Percentiles rank a stretch among this genome's conserved stretches.
Conservation (phyloP, 495 filamentous ascomycete species). For the Mytilinidion resinicola region DNA sequence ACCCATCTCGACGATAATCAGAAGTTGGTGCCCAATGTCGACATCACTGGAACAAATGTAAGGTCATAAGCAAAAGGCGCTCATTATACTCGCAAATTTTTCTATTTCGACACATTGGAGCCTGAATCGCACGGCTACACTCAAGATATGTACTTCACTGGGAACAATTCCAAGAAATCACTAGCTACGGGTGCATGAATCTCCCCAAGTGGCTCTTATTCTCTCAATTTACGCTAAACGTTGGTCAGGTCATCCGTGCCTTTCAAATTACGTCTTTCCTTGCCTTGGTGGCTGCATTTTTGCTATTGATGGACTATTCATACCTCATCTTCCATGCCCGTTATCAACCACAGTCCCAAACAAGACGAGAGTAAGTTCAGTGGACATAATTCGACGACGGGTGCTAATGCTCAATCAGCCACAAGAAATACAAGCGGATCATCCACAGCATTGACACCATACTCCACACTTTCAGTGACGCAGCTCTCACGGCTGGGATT, state of each 20-base stretch:
- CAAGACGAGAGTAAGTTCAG: neutral
- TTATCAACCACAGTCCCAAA: neutral
- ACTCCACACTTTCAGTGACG: constrained; percentile 8
- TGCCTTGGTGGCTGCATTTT: neutral
- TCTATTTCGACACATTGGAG: too few species aligned
- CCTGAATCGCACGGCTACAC: neutral
- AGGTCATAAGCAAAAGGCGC: neutral
- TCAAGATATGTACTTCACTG: too few species aligned
- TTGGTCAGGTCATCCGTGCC: constrained; percentile 4
- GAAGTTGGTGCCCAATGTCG: constrained; percentile 1
- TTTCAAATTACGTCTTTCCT: constrained; percentile 3
- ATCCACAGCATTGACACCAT: constrained; percentile 7
- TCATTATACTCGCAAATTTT: neutral
- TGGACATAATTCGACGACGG: neutral
- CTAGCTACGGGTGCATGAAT: too few species aligned
- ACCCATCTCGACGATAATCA: constrained; percentile 1
- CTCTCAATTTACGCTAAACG: neutral
- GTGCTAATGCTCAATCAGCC: neutral
- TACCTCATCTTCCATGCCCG: neutral
- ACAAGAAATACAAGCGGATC: neutral
- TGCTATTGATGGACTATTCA: constrained; percentile 6
- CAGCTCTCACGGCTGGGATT: constrained; percentile 6
- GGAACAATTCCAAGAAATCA: too few species aligned
- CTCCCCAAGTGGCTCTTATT: too few species aligned
- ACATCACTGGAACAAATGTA: constrained; percentile 7